A percentile compares a stretch with the other conserved stretches of the same genome.
These are phyloP conservation scores for Cicer bijugum DNA, from an alignment of 306 rosid species.

Conservation along the genomic window DNA sequence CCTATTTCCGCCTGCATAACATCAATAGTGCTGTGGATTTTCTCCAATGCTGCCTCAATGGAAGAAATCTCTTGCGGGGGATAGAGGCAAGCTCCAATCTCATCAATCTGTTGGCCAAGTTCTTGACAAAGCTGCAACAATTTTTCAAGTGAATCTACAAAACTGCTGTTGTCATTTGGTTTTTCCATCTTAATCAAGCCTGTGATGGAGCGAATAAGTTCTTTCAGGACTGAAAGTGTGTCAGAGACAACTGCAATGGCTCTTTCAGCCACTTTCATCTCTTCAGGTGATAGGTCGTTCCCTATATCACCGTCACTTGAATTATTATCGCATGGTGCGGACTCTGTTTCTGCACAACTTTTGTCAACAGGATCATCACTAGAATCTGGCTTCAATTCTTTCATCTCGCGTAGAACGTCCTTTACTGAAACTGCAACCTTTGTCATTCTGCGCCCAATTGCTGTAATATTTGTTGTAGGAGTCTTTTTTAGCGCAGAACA, in stretches of 20 bases:
- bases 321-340: slow-evolving; percentile 48
- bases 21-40: slow-evolving; percentile 62
- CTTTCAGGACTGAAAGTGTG: slow-evolving; percentile 63
- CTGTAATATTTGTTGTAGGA: slow-evolving; percentile 78
- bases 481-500: slow-evolving; percentile 79
- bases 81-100: slow-evolving; percentile 88
- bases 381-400: slow-evolving; percentile 75
- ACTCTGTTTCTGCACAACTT: slow-evolving; percentile 41
- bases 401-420: slow-evolving; percentile 95
- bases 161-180: slow-evolving; percentile 50
- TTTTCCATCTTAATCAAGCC: slow-evolving; percentile 73
- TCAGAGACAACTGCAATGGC: slow-evolving; percentile 65
- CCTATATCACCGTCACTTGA: slow-evolving; percentile 73
- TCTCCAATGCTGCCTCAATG: slow-evolving; percentile 56
- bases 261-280: slow-evolving; percentile 75
- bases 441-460: slow-evolving; percentile 83
- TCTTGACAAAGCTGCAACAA: slow-evolving; percentile 70
- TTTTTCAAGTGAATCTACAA: slow-evolving; percentile 76
- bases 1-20: slow-evolving; percentile 55
- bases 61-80: slow-evolving; percentile 83
- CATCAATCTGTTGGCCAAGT: slow-evolving; percentile 74
- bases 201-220: slow-evolving; percentile 77
- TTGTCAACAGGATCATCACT: slow-evolving; percentile 49
- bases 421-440: slow-evolving; percentile 83
- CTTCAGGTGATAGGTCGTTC: slow-evolving; percentile 81